Evolutionary conservation across 2,329 filamentous ascomycete species (phyloP).

Genomic region (Orbilia oligospora): DNA sequence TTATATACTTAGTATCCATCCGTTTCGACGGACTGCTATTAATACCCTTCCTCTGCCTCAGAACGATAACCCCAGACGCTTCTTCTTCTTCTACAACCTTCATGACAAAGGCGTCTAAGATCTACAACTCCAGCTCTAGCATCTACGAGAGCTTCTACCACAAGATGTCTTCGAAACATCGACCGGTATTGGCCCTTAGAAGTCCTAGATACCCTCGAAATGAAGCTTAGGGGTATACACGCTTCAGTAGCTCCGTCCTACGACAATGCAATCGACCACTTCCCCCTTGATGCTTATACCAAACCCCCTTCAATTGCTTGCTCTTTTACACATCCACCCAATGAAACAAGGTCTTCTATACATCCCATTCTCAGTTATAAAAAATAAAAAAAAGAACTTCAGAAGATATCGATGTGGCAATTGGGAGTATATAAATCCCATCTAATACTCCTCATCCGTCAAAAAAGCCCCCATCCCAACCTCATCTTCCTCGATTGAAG

Average conservation of each 20-base stretch:
- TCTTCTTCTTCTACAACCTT: constrained; percentile 12
- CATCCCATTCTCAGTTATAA: background rate
- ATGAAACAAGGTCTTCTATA: background rate
- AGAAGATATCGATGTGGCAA: background rate
- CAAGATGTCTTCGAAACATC: background rate
- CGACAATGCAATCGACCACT: background rate
- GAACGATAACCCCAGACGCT: constrained; percentile 20
- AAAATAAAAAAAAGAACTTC: background rate
- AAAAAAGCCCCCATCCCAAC: background rate
- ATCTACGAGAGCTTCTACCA: background rate
- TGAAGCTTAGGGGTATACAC: too few species aligned
- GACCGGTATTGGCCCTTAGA: background rate
- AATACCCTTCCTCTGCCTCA: constrained; percentile 29
- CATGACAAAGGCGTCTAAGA: constrained; percentile 7
- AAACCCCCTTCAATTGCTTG: constrained; percentile 7
- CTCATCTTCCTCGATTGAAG: background rate
- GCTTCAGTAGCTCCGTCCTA: background rate
- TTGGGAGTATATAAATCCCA: constrained; percentile 14
- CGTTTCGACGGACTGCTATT: constrained; percentile 39
- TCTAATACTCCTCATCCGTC: background rate
- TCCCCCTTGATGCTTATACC: constrained; percentile 5
- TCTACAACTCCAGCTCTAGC: background rate
- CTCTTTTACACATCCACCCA: background rate
- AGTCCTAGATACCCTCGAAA: constrained; percentile 3
- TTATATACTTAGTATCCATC: background rate